These are phyloP conservation scores for Termitomyces eurrhizus DNA, from an alignment of 768 basidiomycete genomes.

Conservation along the genomic window DNA sequence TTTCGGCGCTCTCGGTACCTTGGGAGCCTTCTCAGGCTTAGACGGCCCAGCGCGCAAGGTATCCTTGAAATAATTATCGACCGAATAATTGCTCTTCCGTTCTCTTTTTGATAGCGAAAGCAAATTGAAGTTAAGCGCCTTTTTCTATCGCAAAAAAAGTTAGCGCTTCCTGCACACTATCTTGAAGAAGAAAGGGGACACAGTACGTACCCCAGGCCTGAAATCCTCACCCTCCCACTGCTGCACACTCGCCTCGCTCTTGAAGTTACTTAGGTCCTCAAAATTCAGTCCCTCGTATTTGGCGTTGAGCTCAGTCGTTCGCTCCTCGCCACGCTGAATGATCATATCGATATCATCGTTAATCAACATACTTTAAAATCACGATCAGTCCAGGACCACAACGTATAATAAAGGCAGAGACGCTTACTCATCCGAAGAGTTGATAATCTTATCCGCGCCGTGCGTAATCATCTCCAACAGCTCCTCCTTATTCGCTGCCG, in stretches of 20 bases:
- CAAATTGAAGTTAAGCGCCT: slow-evolving; percentile 69
- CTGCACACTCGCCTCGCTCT: slow-evolving; percentile 85
- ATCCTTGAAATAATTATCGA: slow-evolving; percentile 95
- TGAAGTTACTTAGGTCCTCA: slow-evolving; percentile 96
- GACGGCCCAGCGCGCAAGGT: slow-evolving; percentile 76
- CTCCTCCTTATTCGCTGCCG: slow-evolving; percentile 93
- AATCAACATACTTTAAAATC: slow-evolving; percentile 52
- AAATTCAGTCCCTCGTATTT: slow-evolving; percentile 93
- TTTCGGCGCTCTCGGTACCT: slow-evolving; percentile 82
- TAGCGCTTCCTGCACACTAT: not conserved
- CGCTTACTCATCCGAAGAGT: slow-evolving; percentile 65
- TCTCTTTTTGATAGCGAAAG: slow-evolving; percentile 90
- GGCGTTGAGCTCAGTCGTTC: slow-evolving; percentile 81
- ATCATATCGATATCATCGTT: slow-evolving; percentile 94
- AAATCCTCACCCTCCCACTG: slow-evolving; percentile 98
- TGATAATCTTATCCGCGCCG: slow-evolving; percentile 96
- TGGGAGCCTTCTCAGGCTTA: slow-evolving; percentile 77
- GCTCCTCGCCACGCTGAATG: slow-evolving; percentile 86
- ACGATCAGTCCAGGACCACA: not conserved
- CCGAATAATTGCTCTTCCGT: slow-evolving; percentile 90
- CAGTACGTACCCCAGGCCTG: slow-evolving; percentile 54
- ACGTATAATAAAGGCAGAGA: not conserved
- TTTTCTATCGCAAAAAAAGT: slow-evolving; percentile 39
- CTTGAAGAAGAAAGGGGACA: not conserved
- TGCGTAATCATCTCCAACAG: slow-evolving; percentile 97